A percentile compares a stretch with the other conserved stretches of the same genome.
These are phyloP conservation scores for Neurospora sp. DNA, from an alignment of 2,329 filamentous ascomycete genomes.

Conservation along the genomic window DNA sequence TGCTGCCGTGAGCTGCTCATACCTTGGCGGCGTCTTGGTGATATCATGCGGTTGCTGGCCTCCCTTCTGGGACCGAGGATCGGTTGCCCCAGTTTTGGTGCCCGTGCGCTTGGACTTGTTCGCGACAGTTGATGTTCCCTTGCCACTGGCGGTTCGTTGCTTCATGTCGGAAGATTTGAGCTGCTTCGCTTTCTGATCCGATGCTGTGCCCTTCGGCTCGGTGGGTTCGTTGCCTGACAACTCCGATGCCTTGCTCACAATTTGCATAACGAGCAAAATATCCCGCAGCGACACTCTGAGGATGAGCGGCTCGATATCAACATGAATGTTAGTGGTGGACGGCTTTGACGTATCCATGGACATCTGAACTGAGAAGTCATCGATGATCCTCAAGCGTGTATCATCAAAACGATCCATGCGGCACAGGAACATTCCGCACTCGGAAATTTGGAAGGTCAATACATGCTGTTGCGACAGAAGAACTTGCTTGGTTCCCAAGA, in stretches of 20 bases:
- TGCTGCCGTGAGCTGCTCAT: constrained; percentile 75
- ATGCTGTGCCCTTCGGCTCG: constrained; percentile 27
- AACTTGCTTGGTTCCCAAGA: constrained; percentile 87
- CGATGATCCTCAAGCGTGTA: constrained; percentile 79
- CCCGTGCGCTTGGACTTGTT: constrained; percentile 27
- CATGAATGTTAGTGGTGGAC: constrained; percentile 66
- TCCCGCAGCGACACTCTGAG: constrained; percentile 84
- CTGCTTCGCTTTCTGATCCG: constrained; percentile 47
- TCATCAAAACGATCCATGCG: constrained; percentile 97
- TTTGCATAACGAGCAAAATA: constrained; percentile 88
- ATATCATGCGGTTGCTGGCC: constrained; percentile 23
- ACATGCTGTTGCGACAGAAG: constrained; percentile 90
- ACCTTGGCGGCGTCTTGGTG: constrained; percentile 23
- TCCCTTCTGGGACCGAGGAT: constrained; percentile 3
- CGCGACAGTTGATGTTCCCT: constrained; percentile 41
- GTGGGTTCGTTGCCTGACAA: constrained; percentile 59
- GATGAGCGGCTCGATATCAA: constrained; percentile 85
- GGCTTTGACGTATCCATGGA: constrained; percentile 64
- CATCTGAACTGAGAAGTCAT: constrained; percentile 88
- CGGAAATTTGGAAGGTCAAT: constrained; percentile 82
- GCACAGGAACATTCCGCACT: constrained; percentile 96
- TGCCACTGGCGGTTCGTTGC: constrained; percentile 46
- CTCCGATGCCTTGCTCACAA: constrained; percentile 81
- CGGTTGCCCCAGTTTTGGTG: constrained; percentile 13
- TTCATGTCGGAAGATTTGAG: constrained; percentile 39